These are phyloP conservation scores for Elaeagnus macrophylla DNA, from an alignment of 306 rosid species.

Conservation along the genomic window DNA sequence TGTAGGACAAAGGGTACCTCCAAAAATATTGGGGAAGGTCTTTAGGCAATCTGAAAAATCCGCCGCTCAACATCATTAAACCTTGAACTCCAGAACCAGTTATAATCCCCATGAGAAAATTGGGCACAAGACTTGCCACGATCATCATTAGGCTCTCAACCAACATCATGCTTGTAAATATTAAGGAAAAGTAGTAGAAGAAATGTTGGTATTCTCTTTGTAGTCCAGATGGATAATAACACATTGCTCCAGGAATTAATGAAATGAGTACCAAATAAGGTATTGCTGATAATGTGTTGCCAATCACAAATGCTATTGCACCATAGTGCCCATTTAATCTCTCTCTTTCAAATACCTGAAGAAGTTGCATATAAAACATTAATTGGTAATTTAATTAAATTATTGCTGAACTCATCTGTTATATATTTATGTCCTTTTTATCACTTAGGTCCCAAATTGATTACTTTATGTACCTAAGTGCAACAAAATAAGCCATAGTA, in stretches of 20 bases:
- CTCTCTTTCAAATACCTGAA: slow-evolving; percentile 57
- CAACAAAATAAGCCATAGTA: too few relatives aligned
- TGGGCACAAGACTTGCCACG: slow-evolving; percentile 55
- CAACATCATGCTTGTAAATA: slow-evolving; percentile 41
- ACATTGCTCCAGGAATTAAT: slow-evolving; percentile 44
- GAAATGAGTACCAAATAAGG: slow-evolving; percentile 41
- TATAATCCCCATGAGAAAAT: slow-evolving; percentile 70
- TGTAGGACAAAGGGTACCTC: slow-evolving; percentile 47
- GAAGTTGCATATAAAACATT: too few relatives aligned
- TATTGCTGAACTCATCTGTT: too few relatives aligned
- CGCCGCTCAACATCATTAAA: slow-evolving; percentile 41
- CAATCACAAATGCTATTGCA: slow-evolving; percentile 38
- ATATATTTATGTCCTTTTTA: too few relatives aligned
- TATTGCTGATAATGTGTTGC: slow-evolving; percentile 56
- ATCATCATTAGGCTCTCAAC: slow-evolving; percentile 84
- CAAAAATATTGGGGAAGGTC: slow-evolving; percentile 46
- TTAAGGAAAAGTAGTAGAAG: slow-evolving; percentile 21
- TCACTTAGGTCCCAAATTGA: too few relatives aligned
- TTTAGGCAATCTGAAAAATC: slow-evolving; percentile 47
- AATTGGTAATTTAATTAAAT: too few relatives aligned
- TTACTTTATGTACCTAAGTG: too few relatives aligned
- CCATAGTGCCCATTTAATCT: slow-evolving; percentile 71
- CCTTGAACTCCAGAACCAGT: slow-evolving; percentile 69
- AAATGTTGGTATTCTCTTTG: slow-evolving; percentile 33
- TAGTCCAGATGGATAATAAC: slow-evolving; percentile 48